Conservation (phyloP, 2,329 filamentous ascomycete species). For the Trichoderma sp. region DNA sequence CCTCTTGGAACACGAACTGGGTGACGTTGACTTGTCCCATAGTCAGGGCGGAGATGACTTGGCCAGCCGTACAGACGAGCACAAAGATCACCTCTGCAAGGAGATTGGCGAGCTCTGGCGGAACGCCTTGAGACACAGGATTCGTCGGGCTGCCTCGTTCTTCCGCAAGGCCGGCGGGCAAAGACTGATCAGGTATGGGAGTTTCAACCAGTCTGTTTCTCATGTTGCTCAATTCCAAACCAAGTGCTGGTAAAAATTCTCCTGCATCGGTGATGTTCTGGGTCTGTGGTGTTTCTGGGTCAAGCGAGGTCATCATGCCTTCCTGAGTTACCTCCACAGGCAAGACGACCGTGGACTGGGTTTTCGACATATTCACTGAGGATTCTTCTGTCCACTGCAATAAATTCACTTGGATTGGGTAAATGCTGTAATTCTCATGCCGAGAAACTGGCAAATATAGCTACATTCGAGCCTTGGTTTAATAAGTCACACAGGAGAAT, state of each 20-base stretch:
- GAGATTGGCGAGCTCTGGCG: background rate
- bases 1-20: constrained; percentile 3
- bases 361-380: background rate
- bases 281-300: background rate
- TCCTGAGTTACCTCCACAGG: background rate
- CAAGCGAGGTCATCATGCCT: background rate
- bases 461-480: background rate
- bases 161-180: background rate
- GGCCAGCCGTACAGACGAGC: constrained; percentile 5
- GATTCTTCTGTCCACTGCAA: too few species aligned
- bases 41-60: background rate
- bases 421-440: background rate
- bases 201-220: background rate
- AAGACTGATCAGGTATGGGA: background rate
- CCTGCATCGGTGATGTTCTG: background rate
- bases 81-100: background rate
- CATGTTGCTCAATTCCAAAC: background rate
- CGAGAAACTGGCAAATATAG: background rate
- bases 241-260: background rate
- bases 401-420: background rate
- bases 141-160: background rate
- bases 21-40: background rate
- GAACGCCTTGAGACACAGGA: background rate
- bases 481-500: background rate
- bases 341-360: background rate